Evolutionary conservation across 1,139 yeast genomes (phyloP).

Genomic region (Saccharomyces hybrid): DNA sequence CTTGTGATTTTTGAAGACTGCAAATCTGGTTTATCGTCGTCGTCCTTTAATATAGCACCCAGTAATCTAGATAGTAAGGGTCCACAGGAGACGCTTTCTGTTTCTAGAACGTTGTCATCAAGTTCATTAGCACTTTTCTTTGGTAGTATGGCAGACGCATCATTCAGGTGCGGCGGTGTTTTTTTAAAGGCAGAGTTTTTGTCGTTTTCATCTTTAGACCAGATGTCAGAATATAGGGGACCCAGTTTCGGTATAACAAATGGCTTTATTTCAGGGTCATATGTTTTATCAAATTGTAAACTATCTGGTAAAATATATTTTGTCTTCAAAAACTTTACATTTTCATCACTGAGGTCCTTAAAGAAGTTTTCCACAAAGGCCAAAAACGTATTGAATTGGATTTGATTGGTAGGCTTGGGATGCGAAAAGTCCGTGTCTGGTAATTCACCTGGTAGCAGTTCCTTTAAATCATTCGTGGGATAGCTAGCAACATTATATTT

Average conservation of each 20-base stretch:
- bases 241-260: conserved; percentile 80
- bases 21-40: conserved; percentile 28
- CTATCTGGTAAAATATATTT: conserved; percentile 50
- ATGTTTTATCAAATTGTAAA: conserved; percentile 37
- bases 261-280: conserved; percentile 63
- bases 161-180: conserved; percentile 30
- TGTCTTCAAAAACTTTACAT: conserved; percentile 62
- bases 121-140: conserved; percentile 55
- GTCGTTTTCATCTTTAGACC: conserved; percentile 77
- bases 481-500: conserved; percentile 85
- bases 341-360: conserved; percentile 71
- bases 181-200: conserved; percentile 33
- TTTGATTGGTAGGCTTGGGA: conserved; percentile 83
- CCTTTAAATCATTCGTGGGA: conserved; percentile 70
- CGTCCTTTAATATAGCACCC: conserved; percentile 54
- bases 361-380: conserved; percentile 80
- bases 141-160: conserved; percentile 43
- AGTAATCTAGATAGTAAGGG: conserved; percentile 81
- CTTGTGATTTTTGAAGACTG: neutral
- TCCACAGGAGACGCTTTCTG: conserved; percentile 79
- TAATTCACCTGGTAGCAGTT: conserved; percentile 75
- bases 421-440: conserved; percentile 84
- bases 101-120: conserved; percentile 57
- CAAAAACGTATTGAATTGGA: conserved; percentile 83
- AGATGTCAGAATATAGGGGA: conserved; percentile 65